Percentiles rank a stretch among this genome's conserved stretches.
Conservation (phyloP, 805 yeast species). For the Candida incommunis region DNA sequence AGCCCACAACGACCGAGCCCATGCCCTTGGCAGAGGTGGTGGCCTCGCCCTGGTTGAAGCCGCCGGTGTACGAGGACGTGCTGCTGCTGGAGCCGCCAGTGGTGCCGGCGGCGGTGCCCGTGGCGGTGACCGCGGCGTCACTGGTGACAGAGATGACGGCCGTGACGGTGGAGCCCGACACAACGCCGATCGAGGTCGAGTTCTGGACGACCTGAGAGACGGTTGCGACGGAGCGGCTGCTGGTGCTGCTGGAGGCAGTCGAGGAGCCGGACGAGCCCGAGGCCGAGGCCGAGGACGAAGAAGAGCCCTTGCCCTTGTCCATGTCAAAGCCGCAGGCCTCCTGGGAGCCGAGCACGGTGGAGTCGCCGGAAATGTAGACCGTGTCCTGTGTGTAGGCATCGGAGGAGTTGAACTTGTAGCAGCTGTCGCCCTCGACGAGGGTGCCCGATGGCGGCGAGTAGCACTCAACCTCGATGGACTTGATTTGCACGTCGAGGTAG, state of each 20-base stretch:
- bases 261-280: conserved; percentile 3
- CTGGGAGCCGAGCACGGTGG: conserved; percentile 42
- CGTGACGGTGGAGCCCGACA: not conserved
- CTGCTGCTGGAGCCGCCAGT: not conserved
- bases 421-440: conserved; percentile 28
- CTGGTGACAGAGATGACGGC: conserved; percentile 2
- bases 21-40: not conserved
- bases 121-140: conserved; percentile 2
- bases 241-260: conserved; percentile 2
- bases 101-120: not conserved
- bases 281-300: conserved; percentile 5
- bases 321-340: conserved; percentile 53
- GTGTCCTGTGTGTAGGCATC: conserved; percentile 29
- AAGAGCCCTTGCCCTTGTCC: conserved; percentile 12
- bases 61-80: not conserved
- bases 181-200: conserved; percentile 4
- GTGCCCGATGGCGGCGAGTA: conserved; percentile 58
- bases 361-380: conserved; percentile 48
- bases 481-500: conserved; percentile 59
- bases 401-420: conserved; percentile 38
- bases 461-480: conserved; percentile 47
- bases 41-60: not conserved
- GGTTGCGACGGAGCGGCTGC: conserved; percentile 3
- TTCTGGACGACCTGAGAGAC: not conserved
- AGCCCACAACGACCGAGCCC: not conserved